Base-by-base conservation (phyloP, 345 rosid genomes). In the Brassica carinata region DNA sequence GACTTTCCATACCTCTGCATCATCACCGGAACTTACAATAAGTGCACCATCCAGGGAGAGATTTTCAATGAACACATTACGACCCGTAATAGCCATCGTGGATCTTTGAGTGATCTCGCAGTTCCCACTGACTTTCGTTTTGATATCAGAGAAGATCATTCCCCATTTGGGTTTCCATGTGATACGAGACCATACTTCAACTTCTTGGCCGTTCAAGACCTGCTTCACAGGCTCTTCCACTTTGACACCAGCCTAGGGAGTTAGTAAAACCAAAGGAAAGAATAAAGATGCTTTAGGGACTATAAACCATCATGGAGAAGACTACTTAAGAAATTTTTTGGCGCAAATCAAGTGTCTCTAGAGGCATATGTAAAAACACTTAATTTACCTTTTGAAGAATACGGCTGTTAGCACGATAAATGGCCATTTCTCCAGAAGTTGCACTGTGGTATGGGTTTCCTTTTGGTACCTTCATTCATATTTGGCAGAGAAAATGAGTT, bases 381-480 rank as follows among this genome's bases (percentile, higher is more conserved):
- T 73, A 87, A 15, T 29, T 26, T 58, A 79, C 83, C 98, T 94
- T 87, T 80, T 83, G 88, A 69, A 94, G 97, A 74, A 92, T 88
- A 63, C 83, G 92, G 83, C 89, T 85, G 81, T 92, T 87, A 45
- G 97, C 92, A 57, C 89, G 86, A 80, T 94, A 94, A 74, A 94
- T 85, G 13, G 94, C 91, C 92, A 88, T 90, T 91, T 94, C 98
- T 78, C 98, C 98, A 26, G 98, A 94, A 79, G 96, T 94, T 79
- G 97, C 97, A 78, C 98, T 94, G 57, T 94, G 98, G 75, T 92
- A 92, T 73, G 98, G 98, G 76, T 94, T 94, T 30, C 98, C 97
- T 68, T 90, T 94, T 5, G 97, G 97, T 69, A 94, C 93, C 97
- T 94, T 81, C 63, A 85, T 61, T 61, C 33, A 61, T 61, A 26